Evolutionary conservation across 169 alveolate species (phyloP), one percentile per base, ranked within the genome.

Genomic region (Plasmodium ovale): DNA sequence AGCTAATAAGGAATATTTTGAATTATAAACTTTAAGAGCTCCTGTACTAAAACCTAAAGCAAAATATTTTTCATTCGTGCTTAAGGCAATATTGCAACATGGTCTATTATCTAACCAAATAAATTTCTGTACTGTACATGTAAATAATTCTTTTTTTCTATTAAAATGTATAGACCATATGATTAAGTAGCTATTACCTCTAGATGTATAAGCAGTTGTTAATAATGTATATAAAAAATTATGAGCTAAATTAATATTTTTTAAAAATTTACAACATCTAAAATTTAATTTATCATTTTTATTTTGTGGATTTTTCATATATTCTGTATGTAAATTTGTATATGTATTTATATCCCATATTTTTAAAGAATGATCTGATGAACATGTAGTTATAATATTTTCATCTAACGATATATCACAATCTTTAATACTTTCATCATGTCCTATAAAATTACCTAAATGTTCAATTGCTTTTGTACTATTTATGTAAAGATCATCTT

Each of bases 21-120:
- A 39, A 35, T 84, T 84, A 37, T 84, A 84, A 1, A 84, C 37
- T 68, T 84, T 84, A 2, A 84, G 64, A 21, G 91, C 70, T 37
- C 91, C 91, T 5, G 91, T 84, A 56, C 91, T 84, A 56, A 84
- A 84, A 21, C 91, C 91, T 68, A 84, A 49, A 44, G 91, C 91
- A 27, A 84, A 29, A 84, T 27, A 84, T 25, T 84, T 84, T 44
- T 84, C 87, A 68, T 84, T 69, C 23, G 6, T 19, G 68, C 91
- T 84, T 9, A 84, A 56, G 25, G 91, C 87, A 3, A 84, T 84
- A 42, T 84, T 84, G 33, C 91, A 84, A 54, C 91, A 84, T 54
- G 91, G 91, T 53, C 73, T 53, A 12, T 69, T 67, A 68, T 84
- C 73, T 31, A 84, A 53, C 91, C 91, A 84, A 14, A 84, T 67